Conservation (phyloP, 495 filamentous ascomycete species). For the Echria macrotheca region DNA sequence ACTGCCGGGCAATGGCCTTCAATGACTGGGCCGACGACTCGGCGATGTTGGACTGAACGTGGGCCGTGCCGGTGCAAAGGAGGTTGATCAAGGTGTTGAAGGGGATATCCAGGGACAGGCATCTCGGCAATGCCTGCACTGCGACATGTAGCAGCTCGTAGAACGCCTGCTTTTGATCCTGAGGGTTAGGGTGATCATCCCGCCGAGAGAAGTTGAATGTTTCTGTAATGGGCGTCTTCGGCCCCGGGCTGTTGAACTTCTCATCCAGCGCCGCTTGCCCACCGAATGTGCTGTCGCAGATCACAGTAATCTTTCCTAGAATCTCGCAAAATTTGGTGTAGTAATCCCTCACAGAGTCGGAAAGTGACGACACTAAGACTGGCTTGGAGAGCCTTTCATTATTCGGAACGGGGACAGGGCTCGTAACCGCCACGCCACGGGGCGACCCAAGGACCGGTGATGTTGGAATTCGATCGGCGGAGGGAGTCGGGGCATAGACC, state of each 20-base stretch:
- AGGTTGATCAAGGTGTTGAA: constrained; percentile 94
- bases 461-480: constrained; percentile 42
- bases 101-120: constrained; percentile 81
- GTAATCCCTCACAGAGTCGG: constrained; percentile 71
- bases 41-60: constrained; percentile 89
- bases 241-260: constrained; percentile 77
- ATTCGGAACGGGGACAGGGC: constrained; percentile 22
- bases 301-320: constrained; percentile 86
- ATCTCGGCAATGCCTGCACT: constrained; percentile 89
- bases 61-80: constrained; percentile 92
- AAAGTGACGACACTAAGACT: constrained; percentile 66
- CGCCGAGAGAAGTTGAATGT: constrained; percentile 82
- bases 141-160: constrained; percentile 95
- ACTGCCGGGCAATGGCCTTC: constrained; percentile 90
- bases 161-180: constrained; percentile 88
- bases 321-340: constrained; percentile 91
- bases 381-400: constrained; percentile 65
- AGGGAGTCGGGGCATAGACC: constrained; percentile 40
- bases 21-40: constrained; percentile 85
- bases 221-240: constrained; percentile 90
- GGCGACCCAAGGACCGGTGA: constrained; percentile 50
- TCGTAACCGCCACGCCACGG: constrained; percentile 22
- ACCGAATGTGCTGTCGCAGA: constrained; percentile 95
- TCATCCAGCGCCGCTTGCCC: constrained; percentile 94
- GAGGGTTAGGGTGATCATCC: constrained; percentile 67